A percentile compares a stretch with the other conserved stretches of the same genome.
These are phyloP conservation scores for Mitragyna speciosa DNA, from an alignment of 257 asterid species.

Conservation along the genomic window DNA sequence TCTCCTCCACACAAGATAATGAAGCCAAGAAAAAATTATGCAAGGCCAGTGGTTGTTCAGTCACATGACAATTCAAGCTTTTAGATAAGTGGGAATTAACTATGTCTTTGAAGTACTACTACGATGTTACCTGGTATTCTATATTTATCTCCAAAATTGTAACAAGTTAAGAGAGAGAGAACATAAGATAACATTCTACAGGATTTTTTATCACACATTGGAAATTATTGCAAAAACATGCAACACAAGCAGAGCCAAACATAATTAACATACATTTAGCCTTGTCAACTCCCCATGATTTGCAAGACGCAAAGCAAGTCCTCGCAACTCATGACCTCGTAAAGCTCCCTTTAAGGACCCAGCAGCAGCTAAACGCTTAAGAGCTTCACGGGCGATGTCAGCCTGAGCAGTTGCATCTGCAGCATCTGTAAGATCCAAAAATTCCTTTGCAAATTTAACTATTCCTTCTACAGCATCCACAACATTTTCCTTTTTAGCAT, in stretches of 20 bases:
- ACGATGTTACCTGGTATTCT: neutral
- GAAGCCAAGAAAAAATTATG: neutral
- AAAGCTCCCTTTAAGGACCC: constrained; percentile 98
- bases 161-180: neutral
- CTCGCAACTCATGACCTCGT: constrained; percentile 85
- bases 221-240: constrained; percentile 3
- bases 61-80: neutral
- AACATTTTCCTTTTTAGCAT: constrained; percentile 77
- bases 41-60: neutral
- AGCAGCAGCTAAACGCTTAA: constrained; percentile 95
- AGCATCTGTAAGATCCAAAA: constrained; percentile 88
- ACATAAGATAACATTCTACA: neutral
- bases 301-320: constrained; percentile 88
- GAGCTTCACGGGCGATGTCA: constrained; percentile 98
- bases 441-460: constrained; percentile 91
- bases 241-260: constrained; percentile 4
- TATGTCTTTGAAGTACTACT: neutral
- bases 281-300: constrained; percentile 98
- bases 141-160: neutral
- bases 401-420: constrained; percentile 99
- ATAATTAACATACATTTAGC: constrained; percentile 64
- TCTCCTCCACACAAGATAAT: neutral
- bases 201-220: neutral
- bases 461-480: constrained; percentile 98
- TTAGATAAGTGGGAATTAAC: neutral